These are phyloP conservation scores for Xylariaceae sp. DNA, from an alignment of 2,329 filamentous ascomycete species.

Conservation along the genomic window DNA sequence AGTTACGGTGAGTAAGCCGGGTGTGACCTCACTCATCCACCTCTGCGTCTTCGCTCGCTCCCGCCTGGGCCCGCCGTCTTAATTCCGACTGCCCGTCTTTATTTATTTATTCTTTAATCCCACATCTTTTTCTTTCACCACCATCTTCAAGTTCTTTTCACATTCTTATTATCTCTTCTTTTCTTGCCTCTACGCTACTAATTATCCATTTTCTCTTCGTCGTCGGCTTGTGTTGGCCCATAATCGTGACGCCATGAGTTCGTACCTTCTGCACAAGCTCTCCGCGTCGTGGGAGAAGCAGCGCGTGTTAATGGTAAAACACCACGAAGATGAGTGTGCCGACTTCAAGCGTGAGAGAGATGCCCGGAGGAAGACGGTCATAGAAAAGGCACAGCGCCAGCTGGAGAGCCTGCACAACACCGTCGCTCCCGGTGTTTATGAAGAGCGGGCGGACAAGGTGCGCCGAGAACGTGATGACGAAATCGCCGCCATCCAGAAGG, in stretches of 20 bases:
- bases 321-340: slow-evolving; percentile 13
- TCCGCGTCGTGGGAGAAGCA: slow-evolving; percentile 10
- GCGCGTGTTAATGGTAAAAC: slow-evolving; percentile 8
- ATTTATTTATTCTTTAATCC: no score
- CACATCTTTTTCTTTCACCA: no score
- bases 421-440: slow-evolving; percentile 6
- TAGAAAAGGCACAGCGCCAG: not conserved
- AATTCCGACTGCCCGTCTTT: no score
- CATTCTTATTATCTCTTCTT: not conserved
- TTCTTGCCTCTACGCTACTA: not conserved
- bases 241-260: slow-evolving; percentile 10
- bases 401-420: slow-evolving; percentile 10
- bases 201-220: not conserved
- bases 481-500: slow-evolving; percentile 5
- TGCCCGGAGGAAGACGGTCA: slow-evolving; percentile 6
- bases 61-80: no score
- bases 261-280: slow-evolving; percentile 2
- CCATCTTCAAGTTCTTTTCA: no score
- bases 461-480: not conserved
- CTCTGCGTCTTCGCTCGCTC: no score
- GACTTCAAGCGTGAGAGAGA: slow-evolving; percentile 11
- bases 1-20: no score
- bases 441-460: slow-evolving; percentile 4
- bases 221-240: not conserved
- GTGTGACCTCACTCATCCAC: no score